Base-by-base conservation (phyloP, 257 asterid species). In the Leptodermis oblonga region DNA sequence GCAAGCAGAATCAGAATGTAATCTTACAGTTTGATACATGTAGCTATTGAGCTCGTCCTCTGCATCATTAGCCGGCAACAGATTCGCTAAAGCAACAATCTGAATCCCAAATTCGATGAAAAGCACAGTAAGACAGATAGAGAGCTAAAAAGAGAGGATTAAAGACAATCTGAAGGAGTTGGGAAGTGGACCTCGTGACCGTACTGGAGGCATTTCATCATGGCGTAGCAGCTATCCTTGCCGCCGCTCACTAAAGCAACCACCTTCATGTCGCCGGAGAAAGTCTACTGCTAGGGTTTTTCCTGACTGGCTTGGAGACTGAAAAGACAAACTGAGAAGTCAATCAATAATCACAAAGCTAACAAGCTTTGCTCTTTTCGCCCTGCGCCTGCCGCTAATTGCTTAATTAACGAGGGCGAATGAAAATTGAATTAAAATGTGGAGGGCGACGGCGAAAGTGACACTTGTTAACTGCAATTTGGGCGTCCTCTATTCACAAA, bases 171-270 rank as follows among this genome's bases (percentile, higher is more conserved):
- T 7, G 26, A 30, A 41, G 41, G 42, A 0, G 45, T 54, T 54
- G 61, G 42, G 70, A 31, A 10, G 67, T 39, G 65, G 41, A 92
- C 97, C 98, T 92, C 81, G 77, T 92, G 97, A 13, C 97, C 98
- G 60, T 86, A 87, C 58, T 87, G 84, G 73, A 83, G 82, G 77
- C 98, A 92, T 62, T 90, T 92, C 98, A 92, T 88, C 97, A 92
- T 90, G 3, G 95, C 95, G 60, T 81, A 92, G 88, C 96, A 90
- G 79, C 97, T 92, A 77, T 90, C 98, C 75, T 92, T 92, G 72
- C 98, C 98, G 74, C 98, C 98, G 69, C 98, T 92, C 64, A 92
- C 95, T 49, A 92, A 76, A 56, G 97, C 96, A 76, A 88, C 98
- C 74, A 92, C 98, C 83, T 92, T 83, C 98, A 92, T 91, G 52